Evolutionary conservation across 2,329 filamentous ascomycete genomes (phyloP).

Genomic region (Ampelomyces quisqualis): DNA sequence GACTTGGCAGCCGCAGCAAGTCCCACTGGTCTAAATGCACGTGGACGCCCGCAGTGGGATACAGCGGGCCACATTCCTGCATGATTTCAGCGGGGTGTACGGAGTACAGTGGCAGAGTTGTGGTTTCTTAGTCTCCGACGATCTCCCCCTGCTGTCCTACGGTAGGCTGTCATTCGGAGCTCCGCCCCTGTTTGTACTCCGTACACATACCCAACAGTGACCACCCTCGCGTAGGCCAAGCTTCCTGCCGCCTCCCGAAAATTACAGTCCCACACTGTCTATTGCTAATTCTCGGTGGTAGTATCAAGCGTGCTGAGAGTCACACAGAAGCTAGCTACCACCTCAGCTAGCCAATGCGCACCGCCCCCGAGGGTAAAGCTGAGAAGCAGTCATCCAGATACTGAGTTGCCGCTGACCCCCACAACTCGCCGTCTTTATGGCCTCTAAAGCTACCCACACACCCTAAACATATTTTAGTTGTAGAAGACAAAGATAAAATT

Average conservation of each 20-base stretch:
- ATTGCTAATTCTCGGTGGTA: constrained; percentile 20
- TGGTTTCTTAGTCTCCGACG: neutral
- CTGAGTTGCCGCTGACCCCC: too few relatives aligned
- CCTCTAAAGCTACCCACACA: too few relatives aligned
- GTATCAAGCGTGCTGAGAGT: constrained; percentile 3
- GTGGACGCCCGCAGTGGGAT: constrained; percentile 1
- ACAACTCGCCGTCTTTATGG: too few relatives aligned
- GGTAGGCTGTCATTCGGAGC: constrained; percentile 19
- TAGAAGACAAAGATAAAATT: too few relatives aligned
- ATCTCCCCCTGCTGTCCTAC: constrained; percentile 4
- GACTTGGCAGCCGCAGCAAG: constrained; percentile 13
- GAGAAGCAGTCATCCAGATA: constrained; percentile 7
- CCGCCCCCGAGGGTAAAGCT: constrained; percentile 13
- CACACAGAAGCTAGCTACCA: constrained; percentile 11
- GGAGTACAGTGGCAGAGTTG: constrained; percentile 9
- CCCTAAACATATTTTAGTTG: too few relatives aligned
- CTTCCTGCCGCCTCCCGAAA: constrained; percentile 8
- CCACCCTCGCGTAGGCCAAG: constrained; percentile 14
- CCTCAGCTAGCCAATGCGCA: constrained; percentile 11
- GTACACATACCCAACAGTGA: constrained; percentile 8
- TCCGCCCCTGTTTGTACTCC: too few relatives aligned
- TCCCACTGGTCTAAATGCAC: too few relatives aligned
- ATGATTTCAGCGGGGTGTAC: constrained; percentile 6
- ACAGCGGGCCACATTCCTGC: constrained; percentile 18
- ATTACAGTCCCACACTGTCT: constrained; percentile 19